Evolutionary conservation across 768 basidiomycete species (phyloP), one percentile per base, ranked within the genome.

Genomic region (Leccinum uliginosum): DNA sequence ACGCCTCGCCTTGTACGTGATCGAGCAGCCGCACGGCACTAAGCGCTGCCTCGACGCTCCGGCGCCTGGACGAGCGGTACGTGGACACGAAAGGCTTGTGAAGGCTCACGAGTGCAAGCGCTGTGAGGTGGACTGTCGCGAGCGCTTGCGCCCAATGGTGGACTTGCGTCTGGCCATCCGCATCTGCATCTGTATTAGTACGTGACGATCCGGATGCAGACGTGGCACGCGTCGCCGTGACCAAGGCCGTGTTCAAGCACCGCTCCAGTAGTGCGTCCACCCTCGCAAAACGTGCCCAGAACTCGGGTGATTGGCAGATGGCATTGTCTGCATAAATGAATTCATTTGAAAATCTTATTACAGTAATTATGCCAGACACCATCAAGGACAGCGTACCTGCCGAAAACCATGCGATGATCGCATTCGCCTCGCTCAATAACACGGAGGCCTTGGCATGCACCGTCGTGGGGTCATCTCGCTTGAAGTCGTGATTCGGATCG

Each of bases 241-340:
- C 23, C 34, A 67, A 52, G 32, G 55, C 66, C 38, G 53, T 56
- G 45, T 15, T 53, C 24, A 58, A 50, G 40, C 56, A 66, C 2
- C 64, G 63, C 5, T 78, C 76, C 35, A 83, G 78, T 47, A 82
- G 72, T 30, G 70, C 65, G 58, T 80, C 78, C 54, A 83, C 67
- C 3, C 75, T 76, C 43, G 71, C 72, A 21, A 83, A 82, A 7
- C 76, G 75, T 14, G 71, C 66, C 24, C 71, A 71, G 54, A 80
- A 80, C 4, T 74, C 69, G 54, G 76, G 67, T 26, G 73, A 71
- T 55, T 82, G 80, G 29, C 74, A 66, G 44, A 71, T 67, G 9
- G 73, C 65, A 63, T 74, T 74, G 51, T 78, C 81, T 82, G 48
- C 10, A 60, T 26, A 49, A 17, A 40, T 9, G n/a, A 34, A n/a